phyloP scores from a whole-genome alignment of 192 early-diverging fungal species.

The Backusella australiensis region DNA sequence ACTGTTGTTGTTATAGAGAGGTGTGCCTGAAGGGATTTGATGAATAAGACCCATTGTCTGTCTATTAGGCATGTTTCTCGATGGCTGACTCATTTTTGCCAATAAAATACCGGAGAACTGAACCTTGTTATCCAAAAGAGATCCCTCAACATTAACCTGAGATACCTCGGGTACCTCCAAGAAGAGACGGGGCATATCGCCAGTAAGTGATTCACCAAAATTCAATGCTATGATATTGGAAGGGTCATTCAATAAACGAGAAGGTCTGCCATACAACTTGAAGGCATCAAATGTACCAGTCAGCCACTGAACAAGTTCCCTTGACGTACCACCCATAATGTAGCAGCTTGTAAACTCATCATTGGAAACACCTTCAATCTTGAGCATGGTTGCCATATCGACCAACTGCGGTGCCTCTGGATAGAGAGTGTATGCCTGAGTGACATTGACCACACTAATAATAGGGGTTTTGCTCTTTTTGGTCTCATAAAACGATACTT shows the following conservation, averaged over 20 bases:
- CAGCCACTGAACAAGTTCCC: conserved; percentile 43
- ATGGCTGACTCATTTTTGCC: background rate
- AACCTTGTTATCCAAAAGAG: conserved; percentile 10
- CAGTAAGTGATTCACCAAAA: conserved; percentile 22
- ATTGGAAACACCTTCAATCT: conserved; percentile 37
- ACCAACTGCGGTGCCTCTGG: conserved; percentile 44
- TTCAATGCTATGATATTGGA: conserved; percentile 20
- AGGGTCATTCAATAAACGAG: conserved; percentile 31
- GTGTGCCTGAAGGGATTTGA: background rate
- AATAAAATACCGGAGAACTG: background rate
- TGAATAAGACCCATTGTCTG: conserved; percentile 12
- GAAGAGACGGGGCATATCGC: conserved; percentile 24
- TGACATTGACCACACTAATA: conserved; percentile 50
- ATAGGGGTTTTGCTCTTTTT: conserved; percentile 49
- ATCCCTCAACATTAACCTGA: background rate
- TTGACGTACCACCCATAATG: conserved; percentile 27
- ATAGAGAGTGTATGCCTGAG: conserved; percentile 55
- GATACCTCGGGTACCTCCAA: conserved; percentile 25
- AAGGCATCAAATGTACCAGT: conserved; percentile 42
- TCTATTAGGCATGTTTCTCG: background rate
- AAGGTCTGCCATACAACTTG: conserved; percentile 45
- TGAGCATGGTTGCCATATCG: conserved; percentile 33
- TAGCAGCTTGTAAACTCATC: conserved; percentile 5
- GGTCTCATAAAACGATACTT: conserved; percentile 49
- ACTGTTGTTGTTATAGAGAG: background rate